phyloP scores from a whole-genome alignment of 257 asterid genomes.

The Solanum gandarillasii region DNA sequence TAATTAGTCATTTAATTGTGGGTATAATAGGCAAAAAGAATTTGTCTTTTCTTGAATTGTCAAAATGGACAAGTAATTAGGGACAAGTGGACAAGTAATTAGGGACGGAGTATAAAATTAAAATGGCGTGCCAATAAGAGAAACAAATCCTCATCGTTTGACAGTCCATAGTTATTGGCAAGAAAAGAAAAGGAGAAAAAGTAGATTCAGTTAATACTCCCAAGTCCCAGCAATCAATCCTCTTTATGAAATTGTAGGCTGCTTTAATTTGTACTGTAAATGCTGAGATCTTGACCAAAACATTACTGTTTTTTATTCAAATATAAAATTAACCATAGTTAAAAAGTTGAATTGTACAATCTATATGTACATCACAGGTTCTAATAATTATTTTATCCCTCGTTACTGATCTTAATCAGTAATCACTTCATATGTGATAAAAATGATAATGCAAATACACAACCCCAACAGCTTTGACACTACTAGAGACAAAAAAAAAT shows the following conservation, averaged over 20 bases:
- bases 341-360: background rate
- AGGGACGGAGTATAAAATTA: too few relatives aligned
- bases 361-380: background rate
- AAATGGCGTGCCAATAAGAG: background rate
- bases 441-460: background rate
- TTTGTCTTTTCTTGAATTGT: too few relatives aligned
- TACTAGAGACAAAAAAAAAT: background rate
- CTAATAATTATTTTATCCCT: background rate
- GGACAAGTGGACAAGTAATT: too few relatives aligned
- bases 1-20: too few relatives aligned
- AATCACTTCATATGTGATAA: background rate
- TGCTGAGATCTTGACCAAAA: background rate
- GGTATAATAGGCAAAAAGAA: too few relatives aligned
- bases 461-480: background rate
- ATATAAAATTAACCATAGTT: background rate
- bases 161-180: background rate
- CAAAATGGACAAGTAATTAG: too few relatives aligned
- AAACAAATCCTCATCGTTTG: background rate
- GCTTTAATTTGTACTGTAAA: background rate
- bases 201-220: background rate
- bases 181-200: background rate
- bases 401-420: background rate
- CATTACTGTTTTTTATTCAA: background rate
- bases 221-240: background rate
- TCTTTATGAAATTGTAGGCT: background rate